Percentiles rank a stretch among this genome's conserved stretches.
phyloP scores from a whole-genome alignment of 116 monocot species.

The Iris pallida region DNA sequence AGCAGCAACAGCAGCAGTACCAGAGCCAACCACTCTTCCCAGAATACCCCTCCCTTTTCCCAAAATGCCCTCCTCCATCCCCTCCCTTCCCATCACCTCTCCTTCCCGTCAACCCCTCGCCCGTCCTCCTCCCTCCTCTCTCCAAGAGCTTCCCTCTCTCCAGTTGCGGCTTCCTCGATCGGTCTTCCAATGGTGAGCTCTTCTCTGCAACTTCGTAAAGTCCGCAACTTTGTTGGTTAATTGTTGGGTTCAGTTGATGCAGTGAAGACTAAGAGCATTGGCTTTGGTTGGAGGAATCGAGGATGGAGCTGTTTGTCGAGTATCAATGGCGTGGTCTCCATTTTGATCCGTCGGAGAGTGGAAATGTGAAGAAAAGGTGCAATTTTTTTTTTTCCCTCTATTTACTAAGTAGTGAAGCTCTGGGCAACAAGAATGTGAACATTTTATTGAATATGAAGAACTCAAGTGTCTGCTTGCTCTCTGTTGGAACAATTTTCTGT shows the following conservation, averaged over 20 bases:
- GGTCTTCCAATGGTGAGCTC: slow-evolving; percentile 2
- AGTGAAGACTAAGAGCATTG: neutral
- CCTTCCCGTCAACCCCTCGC: slow-evolving; percentile 22
- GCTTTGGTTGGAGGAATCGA: neutral
- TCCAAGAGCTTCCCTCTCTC: no score
- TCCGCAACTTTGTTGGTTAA: no score
- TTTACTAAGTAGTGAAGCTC: neutral
- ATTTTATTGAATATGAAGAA: no score
- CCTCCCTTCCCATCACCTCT: slow-evolving; percentile 9
- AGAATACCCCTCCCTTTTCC: neutral
- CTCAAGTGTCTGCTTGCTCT: no score
- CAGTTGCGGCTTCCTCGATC: neutral
- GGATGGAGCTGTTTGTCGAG: neutral
- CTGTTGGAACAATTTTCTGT: no score
- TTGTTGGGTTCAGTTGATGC: neutral
- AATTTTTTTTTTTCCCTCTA: neutral
- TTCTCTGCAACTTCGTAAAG: no score
- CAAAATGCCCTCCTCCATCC: slow-evolving; percentile 25
- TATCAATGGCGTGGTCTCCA: slow-evolving; percentile 13
- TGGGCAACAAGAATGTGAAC: neutral
- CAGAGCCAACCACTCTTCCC: neutral
- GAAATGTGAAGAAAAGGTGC: slow-evolving; percentile 40
- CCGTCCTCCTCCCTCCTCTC: slow-evolving; percentile 2
- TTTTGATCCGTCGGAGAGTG: slow-evolving; percentile 7
- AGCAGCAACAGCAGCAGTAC: neutral